A percentile compares a stretch with the other conserved stretches of the same genome.
Evolutionary conservation across 305 asterid species (phyloP).

Genomic region (Caryopteris hybrid): DNA sequence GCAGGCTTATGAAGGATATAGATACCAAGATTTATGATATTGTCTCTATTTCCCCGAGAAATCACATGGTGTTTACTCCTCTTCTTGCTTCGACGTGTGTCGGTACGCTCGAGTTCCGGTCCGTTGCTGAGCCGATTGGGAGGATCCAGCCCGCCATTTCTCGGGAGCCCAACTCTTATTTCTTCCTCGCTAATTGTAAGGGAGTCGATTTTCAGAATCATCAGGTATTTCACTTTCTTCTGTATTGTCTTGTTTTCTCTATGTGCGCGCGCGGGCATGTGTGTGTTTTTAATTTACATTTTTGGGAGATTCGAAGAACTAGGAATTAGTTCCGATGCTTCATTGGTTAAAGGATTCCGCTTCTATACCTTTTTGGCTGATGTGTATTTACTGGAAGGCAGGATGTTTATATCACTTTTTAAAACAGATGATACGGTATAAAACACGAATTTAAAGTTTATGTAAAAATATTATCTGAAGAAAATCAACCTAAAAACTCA

Average conservation of each 20-base stretch:
- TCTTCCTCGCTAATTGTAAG: constrained; percentile 76
- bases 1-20: constrained; percentile 78
- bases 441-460: no score
- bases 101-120: constrained; percentile 94
- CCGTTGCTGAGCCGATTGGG: constrained; percentile 90
- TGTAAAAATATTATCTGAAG: no score
- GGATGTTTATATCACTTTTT: no score
- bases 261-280: no score
- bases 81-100: constrained; percentile 92
- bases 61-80: constrained; percentile 96
- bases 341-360: neutral
- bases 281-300: neutral
- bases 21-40: constrained; percentile 67
- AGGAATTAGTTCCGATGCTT: neutral
- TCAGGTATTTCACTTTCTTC: constrained; percentile 34
- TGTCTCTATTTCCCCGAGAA: constrained; percentile 86
- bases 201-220: constrained; percentile 67
- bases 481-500: no score
- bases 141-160: constrained; percentile 96
- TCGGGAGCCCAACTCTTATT: constrained; percentile 73
- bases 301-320: neutral
- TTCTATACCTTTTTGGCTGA: neutral
- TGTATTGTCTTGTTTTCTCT: neutral
- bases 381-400: neutral
- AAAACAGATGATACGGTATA: no score